These are phyloP conservation scores for Aegilops sharonensis DNA, from an alignment of 176 grass and related monocot species.

Conservation along the genomic window DNA sequence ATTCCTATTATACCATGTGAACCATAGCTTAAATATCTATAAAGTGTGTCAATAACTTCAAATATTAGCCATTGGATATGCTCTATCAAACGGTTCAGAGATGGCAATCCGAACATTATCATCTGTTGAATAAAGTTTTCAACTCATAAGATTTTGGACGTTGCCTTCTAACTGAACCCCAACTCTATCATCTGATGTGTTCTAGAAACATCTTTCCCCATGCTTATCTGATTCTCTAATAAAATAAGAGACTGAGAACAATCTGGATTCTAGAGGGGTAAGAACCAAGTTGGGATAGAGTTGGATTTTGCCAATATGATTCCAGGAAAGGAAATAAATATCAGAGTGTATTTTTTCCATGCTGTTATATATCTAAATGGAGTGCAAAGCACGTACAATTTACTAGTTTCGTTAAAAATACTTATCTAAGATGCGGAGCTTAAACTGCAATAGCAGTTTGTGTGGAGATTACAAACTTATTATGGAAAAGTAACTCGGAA, in stretches of 20 bases:
- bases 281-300: background rate
- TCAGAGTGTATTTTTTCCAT: background rate
- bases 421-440: background rate
- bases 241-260: background rate
- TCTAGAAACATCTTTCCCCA: background rate
- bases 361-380: background rate
- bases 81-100: background rate
- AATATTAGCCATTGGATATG: background rate
- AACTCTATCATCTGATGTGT: background rate
- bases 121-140: background rate
- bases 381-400: background rate
- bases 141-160: background rate
- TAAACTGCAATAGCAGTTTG: background rate
- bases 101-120: background rate
- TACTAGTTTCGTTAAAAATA: background rate
- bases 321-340: no score
- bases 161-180: background rate
- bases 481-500: background rate
- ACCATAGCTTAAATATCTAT: slow-evolving; percentile 10
- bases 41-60: background rate
- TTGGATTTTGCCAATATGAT: background rate
- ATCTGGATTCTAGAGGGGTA: background rate
- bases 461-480: background rate
- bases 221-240: background rate
- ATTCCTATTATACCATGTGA: background rate